Evolutionary conservation across 116 monocot genomes (phyloP).

Genomic region (Trichopus zeylanicus): DNA sequence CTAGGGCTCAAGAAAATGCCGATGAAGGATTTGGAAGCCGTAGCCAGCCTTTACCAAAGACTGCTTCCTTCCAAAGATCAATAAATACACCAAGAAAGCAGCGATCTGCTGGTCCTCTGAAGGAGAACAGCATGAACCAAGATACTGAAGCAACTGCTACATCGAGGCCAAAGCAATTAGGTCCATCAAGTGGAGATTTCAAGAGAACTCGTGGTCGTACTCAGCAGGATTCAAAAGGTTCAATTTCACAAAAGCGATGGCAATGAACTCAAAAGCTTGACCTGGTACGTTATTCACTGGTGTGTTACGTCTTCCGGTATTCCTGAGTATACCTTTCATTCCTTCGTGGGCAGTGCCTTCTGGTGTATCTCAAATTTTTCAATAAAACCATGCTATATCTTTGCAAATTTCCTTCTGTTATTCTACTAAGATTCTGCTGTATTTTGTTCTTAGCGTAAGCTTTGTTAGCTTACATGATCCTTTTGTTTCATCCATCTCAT

Average conservation of each 20-base stretch:
- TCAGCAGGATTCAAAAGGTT: conserved; percentile 15
- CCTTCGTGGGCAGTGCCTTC: no score
- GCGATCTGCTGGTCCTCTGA: conserved; percentile 13
- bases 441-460: no score
- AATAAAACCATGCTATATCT: no score
- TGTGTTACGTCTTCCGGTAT: no score
- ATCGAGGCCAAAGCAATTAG: conserved; percentile 8
- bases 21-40: not conserved
- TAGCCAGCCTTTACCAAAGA: not conserved
- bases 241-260: conserved; percentile 23
- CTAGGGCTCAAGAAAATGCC: not conserved
- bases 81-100: conserved; percentile 3
- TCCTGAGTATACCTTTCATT: no score
- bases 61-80: conserved; percentile 1
- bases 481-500: no score
- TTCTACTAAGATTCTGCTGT: no score
- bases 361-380: no score
- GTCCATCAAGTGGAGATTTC: conserved; percentile 13
- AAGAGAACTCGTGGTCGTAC: conserved; percentile 20
- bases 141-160: conserved; percentile 1
- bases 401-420: no score
- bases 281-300: no score
- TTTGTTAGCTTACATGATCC: no score
- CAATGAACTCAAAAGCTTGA: conserved; percentile 5
- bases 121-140: conserved; percentile 16